Conservation (phyloP, 768 basidiomycete species). For the Kwoniella sp. region DNA sequence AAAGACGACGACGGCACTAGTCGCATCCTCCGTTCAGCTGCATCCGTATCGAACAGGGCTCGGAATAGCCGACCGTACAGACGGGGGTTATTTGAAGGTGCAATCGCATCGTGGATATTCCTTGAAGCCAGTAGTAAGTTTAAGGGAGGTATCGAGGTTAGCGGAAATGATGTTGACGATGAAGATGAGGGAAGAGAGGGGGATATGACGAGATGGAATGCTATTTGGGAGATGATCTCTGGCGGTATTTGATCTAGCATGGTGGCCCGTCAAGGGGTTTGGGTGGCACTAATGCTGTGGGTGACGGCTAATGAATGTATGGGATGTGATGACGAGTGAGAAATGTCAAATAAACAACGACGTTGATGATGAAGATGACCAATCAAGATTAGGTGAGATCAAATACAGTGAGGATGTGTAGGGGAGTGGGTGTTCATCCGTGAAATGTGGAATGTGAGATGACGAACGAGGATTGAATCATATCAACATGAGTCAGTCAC, state of each 20-base stretch:
- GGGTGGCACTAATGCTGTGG: no score
- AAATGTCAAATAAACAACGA: no score
- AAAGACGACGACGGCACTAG: background rate
- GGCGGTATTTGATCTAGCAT: conserved; percentile 65
- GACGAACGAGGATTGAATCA: no score
- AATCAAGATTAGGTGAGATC: no score
- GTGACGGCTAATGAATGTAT: no score
- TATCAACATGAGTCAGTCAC: no score
- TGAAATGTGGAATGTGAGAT: no score
- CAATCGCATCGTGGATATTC: conserved; percentile 33
- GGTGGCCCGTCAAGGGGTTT: no score
- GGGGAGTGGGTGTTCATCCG: no score
- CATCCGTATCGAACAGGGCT: conserved; percentile 42
- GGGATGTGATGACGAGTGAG: no score
- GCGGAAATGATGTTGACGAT: background rate
- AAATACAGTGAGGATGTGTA: no score
- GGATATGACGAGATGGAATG: conserved; percentile 62
- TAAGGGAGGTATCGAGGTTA: conserved; percentile 24
- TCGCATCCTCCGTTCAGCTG: conserved; percentile 51
- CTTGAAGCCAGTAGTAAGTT: conserved; percentile 42
- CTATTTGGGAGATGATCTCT: conserved; percentile 79
- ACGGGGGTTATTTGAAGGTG: conserved; percentile 36
- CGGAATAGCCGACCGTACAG: conserved; percentile 47
- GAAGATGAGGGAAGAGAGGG: conserved; percentile 34
- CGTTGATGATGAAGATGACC: no score